A percentile compares a stretch with the other conserved stretches of the same genome.
These are phyloP conservation scores for Venturia nashicola DNA, from an alignment of 2,329 filamentous ascomycete genomes.

Conservation along the genomic window DNA sequence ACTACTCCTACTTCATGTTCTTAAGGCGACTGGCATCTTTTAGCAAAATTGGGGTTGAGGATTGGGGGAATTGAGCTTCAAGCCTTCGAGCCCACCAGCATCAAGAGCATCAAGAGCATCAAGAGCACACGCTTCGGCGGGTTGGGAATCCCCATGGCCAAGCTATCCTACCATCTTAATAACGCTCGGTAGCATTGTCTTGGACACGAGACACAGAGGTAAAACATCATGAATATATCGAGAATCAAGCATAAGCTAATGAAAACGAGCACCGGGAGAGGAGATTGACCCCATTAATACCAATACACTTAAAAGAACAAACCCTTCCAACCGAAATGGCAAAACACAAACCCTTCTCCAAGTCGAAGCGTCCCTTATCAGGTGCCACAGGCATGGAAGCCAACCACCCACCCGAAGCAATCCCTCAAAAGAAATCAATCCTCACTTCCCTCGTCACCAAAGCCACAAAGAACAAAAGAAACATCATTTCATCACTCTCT, in stretches of 20 bases:
- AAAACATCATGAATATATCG: neutral
- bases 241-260: neutral
- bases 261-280: neutral
- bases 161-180: neutral
- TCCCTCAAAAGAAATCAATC: neutral
- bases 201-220: neutral
- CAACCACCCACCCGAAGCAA: neutral
- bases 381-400: neutral
- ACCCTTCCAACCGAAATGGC: neutral
- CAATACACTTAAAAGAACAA: neutral
- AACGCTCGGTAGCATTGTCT: neutral
- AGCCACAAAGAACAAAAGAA: neutral
- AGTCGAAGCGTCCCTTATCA: neutral
- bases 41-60: neutral
- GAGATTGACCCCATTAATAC: neutral
- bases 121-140: neutral
- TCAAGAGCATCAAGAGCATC: neutral
- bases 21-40: neutral
- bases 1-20: neutral
- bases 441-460: neutral
- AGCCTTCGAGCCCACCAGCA: neutral
- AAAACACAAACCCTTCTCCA: neutral
- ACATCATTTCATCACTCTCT: neutral
- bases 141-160: neutral
- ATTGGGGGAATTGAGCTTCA: neutral